A percentile compares a stretch with the other conserved stretches of the same genome.
Conservation (phyloP, 2,329 filamentous ascomycete species). For the Lecanicillium sp. region DNA sequence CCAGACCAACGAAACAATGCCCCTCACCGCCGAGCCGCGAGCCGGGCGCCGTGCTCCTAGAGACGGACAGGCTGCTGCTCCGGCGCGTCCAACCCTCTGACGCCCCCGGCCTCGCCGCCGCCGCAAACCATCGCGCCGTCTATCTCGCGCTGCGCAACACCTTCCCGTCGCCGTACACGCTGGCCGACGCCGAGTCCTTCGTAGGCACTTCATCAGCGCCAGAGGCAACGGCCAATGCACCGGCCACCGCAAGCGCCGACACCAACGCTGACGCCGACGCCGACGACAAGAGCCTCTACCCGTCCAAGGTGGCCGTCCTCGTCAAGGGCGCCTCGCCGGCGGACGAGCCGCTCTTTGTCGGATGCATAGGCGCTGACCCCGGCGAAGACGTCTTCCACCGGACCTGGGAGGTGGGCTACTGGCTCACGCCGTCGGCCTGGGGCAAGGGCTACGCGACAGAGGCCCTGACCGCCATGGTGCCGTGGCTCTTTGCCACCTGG, state of each 20-base stretch:
- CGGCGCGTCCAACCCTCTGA: constrained; percentile 33
- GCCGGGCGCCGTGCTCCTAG: constrained; percentile 20
- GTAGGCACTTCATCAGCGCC: no score
- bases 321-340: constrained; percentile 15
- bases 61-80: constrained; percentile 28
- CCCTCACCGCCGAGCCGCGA: constrained; percentile 17
- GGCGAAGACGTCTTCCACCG: constrained; percentile 30
- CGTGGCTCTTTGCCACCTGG: constrained; percentile 36
- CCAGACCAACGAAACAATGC: constrained; percentile 7
- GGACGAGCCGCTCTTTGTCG: constrained; percentile 22
- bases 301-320: constrained; percentile 27
- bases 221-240: no score
- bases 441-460: constrained; percentile 37
- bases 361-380: constrained; percentile 31
- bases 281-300: constrained; percentile 14
- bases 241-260: constrained; percentile 1
- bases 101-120: constrained; percentile 22
- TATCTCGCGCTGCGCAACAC: constrained; percentile 30
- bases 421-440: constrained; percentile 33
- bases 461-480: constrained; percentile 27
- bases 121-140: constrained; percentile 31
- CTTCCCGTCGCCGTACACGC: constrained; percentile 39
- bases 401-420: constrained; percentile 44
- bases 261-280: constrained; percentile 12
- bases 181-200: constrained; percentile 29